Evolutionary conservation across 2,329 filamentous ascomycete species (phyloP), one percentile per base, ranked within the genome.

Genomic region (Drechslerella coelobrocha): DNA sequence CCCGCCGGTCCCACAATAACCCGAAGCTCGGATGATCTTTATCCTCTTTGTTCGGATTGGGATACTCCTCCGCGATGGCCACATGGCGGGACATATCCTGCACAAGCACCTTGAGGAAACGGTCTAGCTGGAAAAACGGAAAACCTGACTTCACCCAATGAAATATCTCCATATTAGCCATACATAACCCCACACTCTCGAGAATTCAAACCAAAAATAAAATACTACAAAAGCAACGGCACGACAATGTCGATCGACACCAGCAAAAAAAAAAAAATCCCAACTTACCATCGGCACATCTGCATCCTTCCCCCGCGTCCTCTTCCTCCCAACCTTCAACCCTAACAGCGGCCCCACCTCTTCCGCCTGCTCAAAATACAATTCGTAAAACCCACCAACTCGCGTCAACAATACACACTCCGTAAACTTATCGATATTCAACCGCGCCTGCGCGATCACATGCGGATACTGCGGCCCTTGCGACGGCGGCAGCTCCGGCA

Each of bases 361-460:
- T 66, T 96, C 90, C 9, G 95, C 94, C 78, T 99, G 92, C 76
- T 96, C 89, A 78, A 97, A 95, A 80, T 99, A 99, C 66, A 99
- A 82, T 84, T 99, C 94, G 79, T 97, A 99, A 80, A 99, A 99
- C 69, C 92, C 89, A 61, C 94, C 94, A 26, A 99, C 92, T 62
- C 93, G 86, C 2, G 94, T 99, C 68, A 99, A 81, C 6, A 99
- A 79, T 39, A 99, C 89, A 79, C 93, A 97, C 76, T 95, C 91
- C 76, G 88, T 86, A 80, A 96, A 97, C 76, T 89, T 92, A 74
- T 87, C 84, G 88, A 97, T 96, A 80, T 96, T 95, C 74, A 88
- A 90, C 62, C 87, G 86, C 26, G 91, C 93, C 78, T 96, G 92
- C 77, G 91, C 86, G 65, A 97, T 82, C 51, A 97, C 89, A n/a